phyloP scores from a whole-genome alignment of 176 grass and related monocot genomes.

The Oryza australiensis region DNA sequence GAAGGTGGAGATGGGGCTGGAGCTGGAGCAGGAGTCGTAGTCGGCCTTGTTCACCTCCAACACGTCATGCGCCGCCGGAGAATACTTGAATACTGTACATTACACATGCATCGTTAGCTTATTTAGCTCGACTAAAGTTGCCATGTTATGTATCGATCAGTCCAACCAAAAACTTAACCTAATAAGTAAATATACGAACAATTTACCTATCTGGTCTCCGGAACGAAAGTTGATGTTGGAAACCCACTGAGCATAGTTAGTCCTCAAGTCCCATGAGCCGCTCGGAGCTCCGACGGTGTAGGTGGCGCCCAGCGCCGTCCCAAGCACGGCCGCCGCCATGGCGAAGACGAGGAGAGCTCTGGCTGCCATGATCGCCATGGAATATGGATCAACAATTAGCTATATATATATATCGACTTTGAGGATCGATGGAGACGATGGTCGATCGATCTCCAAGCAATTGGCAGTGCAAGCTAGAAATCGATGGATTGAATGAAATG shows the following conservation, averaged over 20 bases:
- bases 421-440: neutral
- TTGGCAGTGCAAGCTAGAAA: neutral
- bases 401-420: neutral
- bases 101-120: too few relatives aligned
- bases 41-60: constrained; percentile 36
- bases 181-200: neutral
- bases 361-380: neutral
- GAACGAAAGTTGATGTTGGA: constrained; percentile 21
- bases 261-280: neutral
- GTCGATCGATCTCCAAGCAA: neutral
- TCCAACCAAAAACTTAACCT: neutral
- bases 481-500: neutral
- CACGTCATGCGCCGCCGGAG: neutral
- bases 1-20: neutral
- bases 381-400: neutral
- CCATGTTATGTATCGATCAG: neutral
- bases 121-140: too few relatives aligned
- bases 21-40: constrained; percentile 2
- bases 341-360: neutral
- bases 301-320: neutral
- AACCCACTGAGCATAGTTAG: neutral
- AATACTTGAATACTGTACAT: constrained; percentile 34
- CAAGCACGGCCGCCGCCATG: neutral
- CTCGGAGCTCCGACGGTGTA: neutral
- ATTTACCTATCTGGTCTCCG: constrained; percentile 12